Evolutionary conservation across 2,329 filamentous ascomycete species (phyloP), one percentile per base, ranked within the genome.

Genomic region (Alternaria panax): DNA sequence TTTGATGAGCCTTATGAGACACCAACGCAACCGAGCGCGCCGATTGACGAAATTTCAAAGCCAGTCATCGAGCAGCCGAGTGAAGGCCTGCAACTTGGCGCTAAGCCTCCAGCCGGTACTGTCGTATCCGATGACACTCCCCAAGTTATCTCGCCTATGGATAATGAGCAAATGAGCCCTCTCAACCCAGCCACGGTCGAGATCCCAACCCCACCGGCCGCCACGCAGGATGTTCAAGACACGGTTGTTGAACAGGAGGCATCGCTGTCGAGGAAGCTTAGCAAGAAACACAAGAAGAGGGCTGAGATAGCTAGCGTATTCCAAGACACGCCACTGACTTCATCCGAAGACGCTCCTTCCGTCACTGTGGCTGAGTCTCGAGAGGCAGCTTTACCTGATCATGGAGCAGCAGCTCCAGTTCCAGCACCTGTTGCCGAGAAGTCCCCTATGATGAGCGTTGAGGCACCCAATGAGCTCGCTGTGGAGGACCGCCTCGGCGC

Each of bases 201-300:
- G 12, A 50, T 28, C 20, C 27, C 16, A 11, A 14, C 50, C 16
- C 22, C 53, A 11, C n/a, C 24, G 27, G 6, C 24, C 32, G 20
- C 32, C 8, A 30, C 45, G 6, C 36, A 51, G 2, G 51, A 43
- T 5, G 6, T 40, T 18, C 50, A 43, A 28, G 50, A 63, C n/a
- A 16, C 41, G 5, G 3, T 25, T 8, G 20, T 58, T 2, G 64
- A 68, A 38, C 60, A 70, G 18, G 25, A 40, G 8, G 53, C 63
- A 18, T 55, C 42, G 24, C 42, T 59, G 5, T 62, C 64, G 27
- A 64, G 59, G 45, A 67, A 68, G 51, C 60, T 66, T 6, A 72
- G 65, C 5, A 72, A 69, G 57, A 70, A 73, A 47, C 68, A 70
- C 16, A 70, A 69, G 64, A 73, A 75, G 53, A 71, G 71, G 47